Evolutionary conservation across 805 yeast genomes (phyloP).

Genomic region (Wickerhamiella spandovensis): DNA sequence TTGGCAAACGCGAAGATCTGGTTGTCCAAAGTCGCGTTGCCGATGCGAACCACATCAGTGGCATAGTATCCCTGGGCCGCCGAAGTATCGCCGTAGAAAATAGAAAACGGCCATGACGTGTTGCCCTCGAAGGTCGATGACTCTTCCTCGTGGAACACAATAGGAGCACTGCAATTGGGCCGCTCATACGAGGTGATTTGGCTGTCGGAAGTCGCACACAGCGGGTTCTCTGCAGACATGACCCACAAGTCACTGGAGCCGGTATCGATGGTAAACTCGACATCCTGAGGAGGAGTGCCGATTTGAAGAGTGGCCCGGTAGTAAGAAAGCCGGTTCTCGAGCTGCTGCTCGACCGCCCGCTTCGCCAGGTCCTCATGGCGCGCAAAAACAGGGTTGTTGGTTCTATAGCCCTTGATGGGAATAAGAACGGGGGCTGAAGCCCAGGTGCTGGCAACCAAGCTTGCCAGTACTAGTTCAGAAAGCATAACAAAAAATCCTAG

Average conservation of each 20-base stretch:
- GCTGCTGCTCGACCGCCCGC: not conserved
- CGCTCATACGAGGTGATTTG: not conserved
- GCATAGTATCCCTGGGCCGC: conserved; percentile 41
- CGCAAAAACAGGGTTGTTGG: not conserved
- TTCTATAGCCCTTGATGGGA: not conserved
- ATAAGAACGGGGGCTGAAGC: not conserved
- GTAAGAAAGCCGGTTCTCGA: conserved; percentile 5
- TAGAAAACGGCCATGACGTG: conserved; percentile 14
- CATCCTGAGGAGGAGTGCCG: conserved; percentile 40
- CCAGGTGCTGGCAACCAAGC: not conserved
- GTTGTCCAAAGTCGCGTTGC: conserved; percentile 29
- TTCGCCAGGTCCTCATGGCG: not conserved
- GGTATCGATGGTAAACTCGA: conserved; percentile 46
- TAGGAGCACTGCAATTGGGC: not conserved
- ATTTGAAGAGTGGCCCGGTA: conserved; percentile 16
- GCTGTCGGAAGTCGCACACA: not conserved
- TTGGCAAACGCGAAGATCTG: conserved; percentile 63
- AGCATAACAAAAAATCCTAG: not conserved
- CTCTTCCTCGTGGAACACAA: conserved; percentile 14
- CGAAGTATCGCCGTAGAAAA: conserved; percentile 32
- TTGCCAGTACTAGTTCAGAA: not conserved
- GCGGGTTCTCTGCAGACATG: conserved; percentile 5
- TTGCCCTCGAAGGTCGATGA: conserved; percentile 17
- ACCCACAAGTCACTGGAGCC: conserved; percentile 61
- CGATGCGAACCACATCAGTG: conserved; percentile 40